phyloP scores from a whole-genome alignment of 202 grass and related monocot species.

The Schoenoplectus triqueter region DNA sequence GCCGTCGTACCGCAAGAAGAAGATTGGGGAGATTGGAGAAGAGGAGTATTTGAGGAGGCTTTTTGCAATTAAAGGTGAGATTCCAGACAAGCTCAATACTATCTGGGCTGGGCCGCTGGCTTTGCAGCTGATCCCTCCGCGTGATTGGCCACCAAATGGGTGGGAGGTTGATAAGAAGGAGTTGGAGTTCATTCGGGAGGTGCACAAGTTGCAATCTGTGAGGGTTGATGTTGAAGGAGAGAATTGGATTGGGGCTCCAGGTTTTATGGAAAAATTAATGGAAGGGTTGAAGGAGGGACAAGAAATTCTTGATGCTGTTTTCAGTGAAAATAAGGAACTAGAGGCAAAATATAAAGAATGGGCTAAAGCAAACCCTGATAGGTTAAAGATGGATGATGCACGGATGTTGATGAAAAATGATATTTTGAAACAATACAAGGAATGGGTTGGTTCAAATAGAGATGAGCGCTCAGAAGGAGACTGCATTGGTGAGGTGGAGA shows the following conservation, averaged over 20 bases:
- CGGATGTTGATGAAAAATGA: constrained; percentile 56
- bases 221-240: constrained; percentile 66
- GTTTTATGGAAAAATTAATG: neutral
- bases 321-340: constrained; percentile 29
- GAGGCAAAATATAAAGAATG: constrained; percentile 29
- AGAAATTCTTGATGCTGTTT: neutral
- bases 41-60: constrained; percentile 65
- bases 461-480: constrained; percentile 19
- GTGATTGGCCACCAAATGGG: constrained; percentile 82
- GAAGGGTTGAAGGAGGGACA: neutral
- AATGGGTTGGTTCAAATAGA: constrained; percentile 72
- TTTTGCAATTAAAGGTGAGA: constrained; percentile 67
- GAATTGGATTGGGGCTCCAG: neutral
- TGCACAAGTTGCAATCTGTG: constrained; percentile 63
- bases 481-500: constrained; percentile 43
- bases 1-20: constrained; percentile 72
- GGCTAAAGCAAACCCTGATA: constrained; percentile 31
- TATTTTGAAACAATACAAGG: constrained; percentile 85
- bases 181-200: constrained; percentile 86
- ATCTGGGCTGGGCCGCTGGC: constrained; percentile 65
- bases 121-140: constrained; percentile 66
- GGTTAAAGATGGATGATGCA: constrained; percentile 46
- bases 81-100: constrained; percentile 76
- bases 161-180: constrained; percentile 84
- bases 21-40: constrained; percentile 71